Conservation (phyloP, 1,284 basidiomycete species). For the Wolfiporia cocos region DNA sequence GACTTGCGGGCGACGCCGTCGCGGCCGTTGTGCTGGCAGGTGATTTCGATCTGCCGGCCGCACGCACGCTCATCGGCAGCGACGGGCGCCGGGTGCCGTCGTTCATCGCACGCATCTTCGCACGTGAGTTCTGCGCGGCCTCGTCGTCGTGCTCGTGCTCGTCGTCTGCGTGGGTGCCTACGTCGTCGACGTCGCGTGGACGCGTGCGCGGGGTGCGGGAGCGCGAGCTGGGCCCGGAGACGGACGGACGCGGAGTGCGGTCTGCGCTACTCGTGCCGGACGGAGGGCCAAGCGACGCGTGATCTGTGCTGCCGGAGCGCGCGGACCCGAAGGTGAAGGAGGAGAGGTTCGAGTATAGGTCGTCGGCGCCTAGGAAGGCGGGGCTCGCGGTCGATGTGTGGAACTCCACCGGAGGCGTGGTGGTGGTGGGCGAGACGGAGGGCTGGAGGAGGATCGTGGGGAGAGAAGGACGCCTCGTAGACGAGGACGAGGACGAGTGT, state of each 20-base stretch:
- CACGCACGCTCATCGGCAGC: slow-evolving; percentile 30
- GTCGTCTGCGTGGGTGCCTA: slow-evolving; percentile 17
- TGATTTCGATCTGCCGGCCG: slow-evolving; percentile 7
- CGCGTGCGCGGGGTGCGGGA: slow-evolving; percentile 11
- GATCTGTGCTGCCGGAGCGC: slow-evolving; percentile 17
- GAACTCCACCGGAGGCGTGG: slow-evolving; percentile 5
- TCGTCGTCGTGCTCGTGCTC: slow-evolving; percentile 30
- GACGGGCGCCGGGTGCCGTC: slow-evolving; percentile 40
- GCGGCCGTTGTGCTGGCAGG: not conserved
- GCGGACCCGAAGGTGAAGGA: slow-evolving; percentile 36
- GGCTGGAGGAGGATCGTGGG: slow-evolving; percentile 23
- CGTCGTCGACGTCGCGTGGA: slow-evolving; percentile 3
- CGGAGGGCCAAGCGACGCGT: slow-evolving; percentile 25
- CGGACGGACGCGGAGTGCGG: slow-evolving; percentile 31
- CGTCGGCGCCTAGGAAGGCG: slow-evolving; percentile 20
- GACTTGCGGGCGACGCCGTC: not conserved
- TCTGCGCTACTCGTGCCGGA: slow-evolving; percentile 21
- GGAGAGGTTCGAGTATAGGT: slow-evolving; percentile 32
- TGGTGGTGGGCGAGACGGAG: slow-evolving; percentile 5
- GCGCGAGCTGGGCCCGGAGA: slow-evolving; percentile 23
- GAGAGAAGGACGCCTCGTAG: slow-evolving; percentile 19
- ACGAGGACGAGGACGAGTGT: slow-evolving; percentile 16
- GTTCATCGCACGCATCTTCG: slow-evolving; percentile 42
- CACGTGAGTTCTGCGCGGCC: slow-evolving; percentile 25
- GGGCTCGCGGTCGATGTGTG: slow-evolving; percentile 9